Evolutionary conservation across 371 early-diverging fungal genomes (phyloP).

Genomic region (Blakeslea trispora): DNA sequence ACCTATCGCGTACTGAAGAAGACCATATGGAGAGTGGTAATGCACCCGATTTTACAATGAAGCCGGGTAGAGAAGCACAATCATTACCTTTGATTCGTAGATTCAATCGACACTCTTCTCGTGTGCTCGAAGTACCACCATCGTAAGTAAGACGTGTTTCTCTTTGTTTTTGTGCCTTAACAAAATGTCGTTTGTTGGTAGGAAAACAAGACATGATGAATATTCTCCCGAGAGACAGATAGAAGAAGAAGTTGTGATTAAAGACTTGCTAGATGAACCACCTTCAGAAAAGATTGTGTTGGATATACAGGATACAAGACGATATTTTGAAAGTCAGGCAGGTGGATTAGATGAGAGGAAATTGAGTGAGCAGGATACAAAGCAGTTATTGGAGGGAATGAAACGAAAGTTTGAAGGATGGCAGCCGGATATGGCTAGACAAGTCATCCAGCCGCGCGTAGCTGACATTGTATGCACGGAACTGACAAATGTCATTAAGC

Average conservation of each 20-base stretch:
- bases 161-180: not conserved
- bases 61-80: conserved; percentile 65
- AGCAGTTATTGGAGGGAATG: conserved; percentile 26
- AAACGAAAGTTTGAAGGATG: conserved; percentile 39
- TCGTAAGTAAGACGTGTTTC: conserved; percentile 18
- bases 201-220: conserved; percentile 19
- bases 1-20: conserved; percentile 78
- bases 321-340: conserved; percentile 80
- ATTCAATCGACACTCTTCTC: conserved; percentile 89
- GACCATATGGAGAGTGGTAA: conserved; percentile 82
- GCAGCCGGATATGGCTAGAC: conserved; percentile 45
- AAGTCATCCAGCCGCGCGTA: conserved; percentile 32
- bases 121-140: conserved; percentile 65
- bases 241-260: conserved; percentile 56
- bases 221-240: conserved; percentile 40
- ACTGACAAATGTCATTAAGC: conserved; percentile 38
- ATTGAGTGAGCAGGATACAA: conserved; percentile 30
- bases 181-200: conserved; percentile 3
- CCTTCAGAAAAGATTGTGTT: conserved; percentile 57
- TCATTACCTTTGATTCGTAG: conserved; percentile 81
- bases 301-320: conserved; percentile 74
- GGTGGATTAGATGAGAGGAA: conserved; percentile 31
- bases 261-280: conserved; percentile 62
- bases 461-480: conserved; percentile 39
- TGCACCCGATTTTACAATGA: conserved; percentile 89